These are phyloP conservation scores for Diaporthe sp. DNA, from an alignment of 2,329 filamentous ascomycete genomes.

Conservation along the genomic window DNA sequence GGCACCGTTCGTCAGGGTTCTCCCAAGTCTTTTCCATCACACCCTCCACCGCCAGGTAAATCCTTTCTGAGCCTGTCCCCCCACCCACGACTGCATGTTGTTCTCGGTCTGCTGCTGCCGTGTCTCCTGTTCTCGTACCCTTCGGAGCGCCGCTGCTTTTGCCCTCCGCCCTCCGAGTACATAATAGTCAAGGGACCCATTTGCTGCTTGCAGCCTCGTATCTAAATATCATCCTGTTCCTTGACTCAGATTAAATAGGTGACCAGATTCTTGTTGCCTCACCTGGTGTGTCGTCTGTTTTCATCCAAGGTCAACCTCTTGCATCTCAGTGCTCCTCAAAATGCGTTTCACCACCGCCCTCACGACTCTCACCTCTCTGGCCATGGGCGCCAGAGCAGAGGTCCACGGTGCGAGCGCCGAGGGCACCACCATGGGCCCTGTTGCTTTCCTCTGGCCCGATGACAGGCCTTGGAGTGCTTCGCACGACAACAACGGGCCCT, in stretches of 20 bases:
- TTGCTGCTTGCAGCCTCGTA: neutral
- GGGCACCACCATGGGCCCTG: slow-evolving; percentile 63
- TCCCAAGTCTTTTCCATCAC: neutral
- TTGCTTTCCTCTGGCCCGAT: slow-evolving; percentile 68
- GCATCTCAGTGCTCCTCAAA: neutral
- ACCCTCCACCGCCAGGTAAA: neutral
- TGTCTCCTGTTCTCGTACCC: neutral
- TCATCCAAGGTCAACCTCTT: neutral
- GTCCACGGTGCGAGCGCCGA: slow-evolving; percentile 47
- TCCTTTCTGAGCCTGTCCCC: neutral
- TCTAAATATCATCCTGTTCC: neutral
- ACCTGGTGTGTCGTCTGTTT: too few relatives aligned
- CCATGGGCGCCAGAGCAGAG: slow-evolving; percentile 13
- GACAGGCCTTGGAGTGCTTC: slow-evolving; percentile 64
- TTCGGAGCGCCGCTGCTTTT: neutral
- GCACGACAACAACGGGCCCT: slow-evolving; percentile 65
- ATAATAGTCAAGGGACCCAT: neutral
- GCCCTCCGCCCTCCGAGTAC: neutral
- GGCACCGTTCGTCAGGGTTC: neutral
- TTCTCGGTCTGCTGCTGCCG: neutral
- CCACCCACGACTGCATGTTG: neutral
- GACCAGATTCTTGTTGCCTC: neutral
- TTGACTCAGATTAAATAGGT: too few relatives aligned
- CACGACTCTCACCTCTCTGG: neutral
- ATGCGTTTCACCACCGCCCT: slow-evolving; percentile 33